Percentiles rank a stretch among this genome's conserved stretches.
Conservation (phyloP, 2,329 filamentous ascomycete species). For the Neofusicoccum cordaticola region DNA sequence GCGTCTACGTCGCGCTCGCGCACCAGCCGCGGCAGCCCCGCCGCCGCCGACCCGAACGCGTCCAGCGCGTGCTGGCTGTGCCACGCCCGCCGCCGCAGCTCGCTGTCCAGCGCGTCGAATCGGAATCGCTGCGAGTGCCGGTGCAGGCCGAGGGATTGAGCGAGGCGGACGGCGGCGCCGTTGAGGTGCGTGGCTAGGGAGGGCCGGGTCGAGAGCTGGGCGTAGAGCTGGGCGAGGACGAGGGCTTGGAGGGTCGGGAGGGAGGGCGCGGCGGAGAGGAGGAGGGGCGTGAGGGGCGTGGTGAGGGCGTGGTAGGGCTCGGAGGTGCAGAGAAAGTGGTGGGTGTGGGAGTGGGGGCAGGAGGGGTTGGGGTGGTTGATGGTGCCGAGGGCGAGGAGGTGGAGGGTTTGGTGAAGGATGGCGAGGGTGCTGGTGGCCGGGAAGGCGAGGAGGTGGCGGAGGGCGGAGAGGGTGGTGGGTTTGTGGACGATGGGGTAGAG, state of each 20-base stretch:
- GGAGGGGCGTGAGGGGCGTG: neutral
- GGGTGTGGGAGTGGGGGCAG: neutral
- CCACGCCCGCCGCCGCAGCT: neutral
- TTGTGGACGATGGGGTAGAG: neutral
- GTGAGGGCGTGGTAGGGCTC: neutral
- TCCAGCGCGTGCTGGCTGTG: neutral
- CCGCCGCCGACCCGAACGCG: neutral
- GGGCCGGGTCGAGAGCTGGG: neutral
- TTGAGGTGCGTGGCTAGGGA: neutral
- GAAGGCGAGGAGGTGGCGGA: neutral
- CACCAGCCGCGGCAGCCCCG: neutral
- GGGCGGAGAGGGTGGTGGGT: neutral
- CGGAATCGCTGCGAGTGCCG: neutral
- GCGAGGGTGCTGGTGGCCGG: neutral
- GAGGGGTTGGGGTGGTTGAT: neutral
- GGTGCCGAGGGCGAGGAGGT: neutral
- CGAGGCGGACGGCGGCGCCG: neutral
- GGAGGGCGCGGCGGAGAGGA: neutral
- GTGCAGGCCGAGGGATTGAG: neutral
- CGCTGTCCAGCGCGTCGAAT: neutral
- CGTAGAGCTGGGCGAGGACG: neutral
- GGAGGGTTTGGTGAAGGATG: neutral
- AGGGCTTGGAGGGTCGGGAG: neutral
- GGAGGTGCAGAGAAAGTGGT: neutral
- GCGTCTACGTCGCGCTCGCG: neutral